Evolutionary conservation across 2,329 filamentous ascomycete species (phyloP).

Genomic region (Fusarium abutilonis): DNA sequence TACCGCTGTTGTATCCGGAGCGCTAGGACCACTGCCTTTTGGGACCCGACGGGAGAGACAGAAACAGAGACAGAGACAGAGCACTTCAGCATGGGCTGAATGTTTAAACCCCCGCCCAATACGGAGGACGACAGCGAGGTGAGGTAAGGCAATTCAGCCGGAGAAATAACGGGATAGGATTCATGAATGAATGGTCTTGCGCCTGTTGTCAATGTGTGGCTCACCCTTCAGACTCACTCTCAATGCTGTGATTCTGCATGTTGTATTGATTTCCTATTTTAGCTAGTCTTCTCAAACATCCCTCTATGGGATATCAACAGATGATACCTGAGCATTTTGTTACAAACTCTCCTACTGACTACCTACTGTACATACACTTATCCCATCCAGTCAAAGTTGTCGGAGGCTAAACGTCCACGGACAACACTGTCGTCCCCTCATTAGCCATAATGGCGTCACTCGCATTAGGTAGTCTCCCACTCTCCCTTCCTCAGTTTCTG

Average conservation of each 20-base stretch:
- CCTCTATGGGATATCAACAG: slow-evolving; percentile 1
- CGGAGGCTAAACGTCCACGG: slow-evolving; percentile 4
- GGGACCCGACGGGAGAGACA: slow-evolving; percentile 9
- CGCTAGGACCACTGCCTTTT: slow-evolving; percentile 29
- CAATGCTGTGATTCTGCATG: no score
- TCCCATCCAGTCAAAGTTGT: slow-evolving; percentile 12
- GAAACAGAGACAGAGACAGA: not conserved
- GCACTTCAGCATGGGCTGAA: no score
- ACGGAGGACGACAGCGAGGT: no score
- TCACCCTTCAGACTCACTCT: slow-evolving; percentile 6
- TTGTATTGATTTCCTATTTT: no score
- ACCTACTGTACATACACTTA: no score
- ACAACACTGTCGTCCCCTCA: slow-evolving; percentile 1
- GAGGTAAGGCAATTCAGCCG: no score
- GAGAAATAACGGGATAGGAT: slow-evolving; percentile 27
- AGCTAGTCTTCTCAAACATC: slow-evolving; percentile 11
- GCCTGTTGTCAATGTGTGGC: slow-evolving; percentile 1
- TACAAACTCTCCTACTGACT: slow-evolving; percentile 10
- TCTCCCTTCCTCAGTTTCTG: slow-evolving; percentile 11
- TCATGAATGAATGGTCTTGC: slow-evolving; percentile 18
- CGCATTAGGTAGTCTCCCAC: no score
- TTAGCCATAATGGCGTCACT: slow-evolving; percentile 18
- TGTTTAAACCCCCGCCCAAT: no score
- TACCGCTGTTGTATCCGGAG: slow-evolving; percentile 41
- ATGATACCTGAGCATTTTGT: slow-evolving; percentile 1